A percentile compares a stretch with the other conserved stretches of the same genome.
These are phyloP conservation scores for Zoysia pacifica DNA, from an alignment of 176 grass and related monocot genomes.

Conservation along the genomic window DNA sequence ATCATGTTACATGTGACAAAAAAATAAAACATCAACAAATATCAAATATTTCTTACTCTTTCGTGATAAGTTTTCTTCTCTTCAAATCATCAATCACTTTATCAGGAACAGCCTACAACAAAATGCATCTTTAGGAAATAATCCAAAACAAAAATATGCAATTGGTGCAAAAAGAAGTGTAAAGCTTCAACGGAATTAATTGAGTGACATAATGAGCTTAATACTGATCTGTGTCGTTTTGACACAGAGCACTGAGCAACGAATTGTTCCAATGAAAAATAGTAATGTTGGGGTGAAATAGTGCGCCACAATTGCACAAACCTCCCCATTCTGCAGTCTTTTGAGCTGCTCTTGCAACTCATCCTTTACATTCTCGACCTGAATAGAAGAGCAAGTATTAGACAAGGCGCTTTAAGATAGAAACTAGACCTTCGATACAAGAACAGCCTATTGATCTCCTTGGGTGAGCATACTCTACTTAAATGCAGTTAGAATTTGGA, in stretches of 20 bases:
- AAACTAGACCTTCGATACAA: background rate
- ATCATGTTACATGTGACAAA: slow-evolving; percentile 17
- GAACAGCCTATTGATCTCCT: background rate
- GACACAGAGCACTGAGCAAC: background rate
- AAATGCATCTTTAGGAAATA: slow-evolving; percentile 2
- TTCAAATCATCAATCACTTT: slow-evolving; percentile 61
- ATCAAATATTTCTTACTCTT: slow-evolving; percentile 63
- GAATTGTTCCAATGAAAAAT: background rate
- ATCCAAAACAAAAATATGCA: background rate
- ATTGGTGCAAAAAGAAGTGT: background rate
- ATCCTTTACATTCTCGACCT: slow-evolving; percentile 73
- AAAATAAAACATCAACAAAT: background rate
- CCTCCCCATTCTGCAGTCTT: slow-evolving; percentile 65
- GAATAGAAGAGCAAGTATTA: slow-evolving; percentile 3
- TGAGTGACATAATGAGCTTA: background rate
- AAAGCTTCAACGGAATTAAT: background rate
- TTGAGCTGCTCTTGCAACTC: slow-evolving; percentile 66
- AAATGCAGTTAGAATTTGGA: background rate
- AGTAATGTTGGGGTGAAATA: background rate
- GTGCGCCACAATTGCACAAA: slow-evolving; percentile 26
- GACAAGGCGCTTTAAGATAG: background rate
- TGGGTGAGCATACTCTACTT: background rate
- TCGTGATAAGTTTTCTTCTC: slow-evolving; percentile 80
- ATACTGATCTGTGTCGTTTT: background rate
- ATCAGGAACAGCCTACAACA: slow-evolving; percentile 53